Base-by-base conservation (phyloP, 169 alveolate genomes). In the Plasmodium gonderi region DNA sequence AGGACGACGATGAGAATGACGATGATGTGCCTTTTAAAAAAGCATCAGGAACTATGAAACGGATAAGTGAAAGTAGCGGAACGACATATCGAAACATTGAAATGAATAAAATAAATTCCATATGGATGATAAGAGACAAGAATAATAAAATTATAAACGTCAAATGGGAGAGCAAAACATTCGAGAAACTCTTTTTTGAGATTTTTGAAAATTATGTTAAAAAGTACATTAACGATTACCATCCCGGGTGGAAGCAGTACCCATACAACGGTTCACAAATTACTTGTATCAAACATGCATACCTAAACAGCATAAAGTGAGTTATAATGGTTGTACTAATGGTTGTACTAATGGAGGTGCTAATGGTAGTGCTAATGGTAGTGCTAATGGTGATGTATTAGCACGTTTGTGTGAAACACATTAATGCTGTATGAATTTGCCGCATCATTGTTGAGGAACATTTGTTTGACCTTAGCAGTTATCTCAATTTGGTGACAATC, bases 101-200 rank as follows among this genome's bases (percentile, higher is more conserved):
- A 42, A 69, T 89, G 82, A 79, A 81, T 20, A 93, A 80, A 72
- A 91, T 79, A 20, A 95, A 95, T 54, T 77, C 97, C 14, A 95
- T 95, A 0, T 96, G 98, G 98, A 45, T 92, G 91, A 76, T 96
- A 11, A 87, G 93, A 72, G 98, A 96, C 80, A 90, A 89, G 51
- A 94, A 93, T 64, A 97, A 97, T 17, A 94, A 92, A 42, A 95
- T 93, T 14, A 91, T 96, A 64, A 97, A 94, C 20, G 91, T 96
- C 65, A 96, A 94, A 68, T 96, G 98, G 98, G 97, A 93, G 38
- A 93, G 90, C 76, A 94, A 91, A 42, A 94, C 80, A 49, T 96
- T 96, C 65, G 97, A 96, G 36, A 95, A 91, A 31, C 87, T 93
- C 23, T 96, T 96, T 91, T 96, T 95, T 85, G 95, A 92, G 23